Conservation (phyloP, 164 flowering plant species). For the Vitis riparia region DNA sequence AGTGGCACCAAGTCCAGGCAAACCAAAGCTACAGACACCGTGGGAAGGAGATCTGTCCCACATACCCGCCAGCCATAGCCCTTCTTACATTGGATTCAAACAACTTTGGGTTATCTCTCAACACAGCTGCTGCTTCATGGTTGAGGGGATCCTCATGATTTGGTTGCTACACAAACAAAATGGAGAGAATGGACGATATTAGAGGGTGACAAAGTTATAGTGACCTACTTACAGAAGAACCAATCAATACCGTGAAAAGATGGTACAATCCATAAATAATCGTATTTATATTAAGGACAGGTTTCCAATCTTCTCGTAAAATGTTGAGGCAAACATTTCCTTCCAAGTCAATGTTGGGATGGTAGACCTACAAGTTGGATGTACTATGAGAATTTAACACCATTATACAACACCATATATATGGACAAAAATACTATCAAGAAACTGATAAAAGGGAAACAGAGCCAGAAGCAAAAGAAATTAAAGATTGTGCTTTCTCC, state of each 20-base stretch:
- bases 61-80: slow-evolving; percentile 77
- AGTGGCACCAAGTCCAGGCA: not conserved
- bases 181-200: not conserved
- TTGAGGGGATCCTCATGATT: slow-evolving; percentile 77
- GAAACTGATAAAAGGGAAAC: no score
- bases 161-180: slow-evolving; percentile 50
- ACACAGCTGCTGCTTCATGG: slow-evolving; percentile 77
- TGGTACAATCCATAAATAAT: slow-evolving; percentile 67
- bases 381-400: not conserved
- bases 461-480: no score
- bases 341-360: slow-evolving; percentile 81
- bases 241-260: slow-evolving; percentile 62
- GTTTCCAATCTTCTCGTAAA: slow-evolving; percentile 84
- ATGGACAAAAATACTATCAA: no score
- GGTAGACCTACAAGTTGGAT: slow-evolving; percentile 58
- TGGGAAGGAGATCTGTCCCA: slow-evolving; percentile 57
- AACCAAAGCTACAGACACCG: slow-evolving; percentile 44
- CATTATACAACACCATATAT: no score
- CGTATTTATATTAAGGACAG: slow-evolving; percentile 74
- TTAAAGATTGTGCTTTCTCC: not conserved
- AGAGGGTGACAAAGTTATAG: not conserved
- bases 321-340: slow-evolving; percentile 88
- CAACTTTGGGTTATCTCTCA: slow-evolving; percentile 69
- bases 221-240: not conserved
- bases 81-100: slow-evolving; percentile 70